Conservation (phyloP, 2,329 filamentous ascomycete species). For the Fusarium nelsonii region DNA sequence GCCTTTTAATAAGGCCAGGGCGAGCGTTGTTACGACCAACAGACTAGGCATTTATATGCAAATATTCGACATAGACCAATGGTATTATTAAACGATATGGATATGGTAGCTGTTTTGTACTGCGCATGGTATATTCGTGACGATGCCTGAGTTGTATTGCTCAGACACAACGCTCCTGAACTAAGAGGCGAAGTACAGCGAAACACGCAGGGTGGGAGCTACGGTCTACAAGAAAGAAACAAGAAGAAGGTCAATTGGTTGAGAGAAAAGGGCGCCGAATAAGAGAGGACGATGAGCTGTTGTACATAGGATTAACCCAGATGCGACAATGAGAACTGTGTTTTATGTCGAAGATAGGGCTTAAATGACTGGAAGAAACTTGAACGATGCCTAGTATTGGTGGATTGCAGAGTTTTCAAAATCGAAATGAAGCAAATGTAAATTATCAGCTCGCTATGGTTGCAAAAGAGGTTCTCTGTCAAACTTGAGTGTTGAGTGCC, state of each 20-base stretch:
- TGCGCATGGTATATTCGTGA: background rate
- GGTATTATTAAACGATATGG: too few relatives aligned
- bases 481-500: background rate
- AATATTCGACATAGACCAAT: too few relatives aligned
- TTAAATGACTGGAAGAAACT: too few relatives aligned
- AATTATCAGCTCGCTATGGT: background rate
- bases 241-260: background rate
- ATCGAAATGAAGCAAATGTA: background rate
- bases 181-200: background rate
- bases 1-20: background rate
- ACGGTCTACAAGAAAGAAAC: background rate
- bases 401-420: background rate
- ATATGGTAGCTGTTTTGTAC: background rate
- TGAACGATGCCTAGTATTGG: too few relatives aligned
- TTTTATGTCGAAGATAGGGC: too few relatives aligned
- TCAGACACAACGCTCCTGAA: background rate
- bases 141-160: background rate
- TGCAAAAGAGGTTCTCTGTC: background rate
- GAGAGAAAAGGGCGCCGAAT: background rate
- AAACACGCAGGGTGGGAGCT: background rate
- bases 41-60: background rate
- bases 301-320: too few relatives aligned
- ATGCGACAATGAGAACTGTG: too few relatives aligned
- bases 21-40: background rate
- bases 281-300: background rate